Base-by-base conservation (phyloP, 2,329 filamentous ascomycete species). In the Grosmannia clavigera region DNA sequence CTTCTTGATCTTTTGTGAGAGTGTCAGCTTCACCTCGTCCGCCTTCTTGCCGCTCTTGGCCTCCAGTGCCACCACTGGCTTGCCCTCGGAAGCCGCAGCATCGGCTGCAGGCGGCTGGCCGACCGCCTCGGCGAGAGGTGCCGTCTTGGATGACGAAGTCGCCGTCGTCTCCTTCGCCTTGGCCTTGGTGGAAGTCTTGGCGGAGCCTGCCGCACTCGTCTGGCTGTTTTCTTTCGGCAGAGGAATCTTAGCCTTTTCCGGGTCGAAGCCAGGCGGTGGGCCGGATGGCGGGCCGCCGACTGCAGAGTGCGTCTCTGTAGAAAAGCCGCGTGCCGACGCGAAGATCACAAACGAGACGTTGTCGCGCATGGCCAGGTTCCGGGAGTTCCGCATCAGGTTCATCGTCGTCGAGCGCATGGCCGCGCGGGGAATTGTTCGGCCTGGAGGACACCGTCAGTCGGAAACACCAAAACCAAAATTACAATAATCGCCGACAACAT, bases 1-100 rank as follows among this genome's bases (percentile, higher is more conserved):
- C 73, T 95, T 92, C 81, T 96, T 99, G 69, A 99, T 85, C 76
- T 92, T 95, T 72, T 97, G 89, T 73, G 84, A 87, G 1, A 97
- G 57, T 0, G 92, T 96, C 74, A 96, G 75, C 71, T 96, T 96
- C 77, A 92, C 90, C 67, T 16, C 33, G 7, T 86, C 81, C 63
- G 88, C 85, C 72, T 88, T 87, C 79, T 73, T 77, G 19, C 73
- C 74, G 60, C 72, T 68, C 65, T 83, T 80, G 69, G 84, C 84
- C 60, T 83, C 79, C 66, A 90, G 72, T 19, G 73, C 73, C 14
- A 40, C 35, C 16, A 69, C 78, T 22, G 76, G 67, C 52, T 70
- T 68, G 57, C 65, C 67, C 60, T 64, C 60, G 3, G 51, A n/a
- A 2, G 35, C 51, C 12, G 29, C 55, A 1, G 53, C 40, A 6